These are phyloP conservation scores for Rhipidocladum racemiflorum DNA, from an alignment of 176 grass and related monocot genomes.

Conservation along the genomic window DNA sequence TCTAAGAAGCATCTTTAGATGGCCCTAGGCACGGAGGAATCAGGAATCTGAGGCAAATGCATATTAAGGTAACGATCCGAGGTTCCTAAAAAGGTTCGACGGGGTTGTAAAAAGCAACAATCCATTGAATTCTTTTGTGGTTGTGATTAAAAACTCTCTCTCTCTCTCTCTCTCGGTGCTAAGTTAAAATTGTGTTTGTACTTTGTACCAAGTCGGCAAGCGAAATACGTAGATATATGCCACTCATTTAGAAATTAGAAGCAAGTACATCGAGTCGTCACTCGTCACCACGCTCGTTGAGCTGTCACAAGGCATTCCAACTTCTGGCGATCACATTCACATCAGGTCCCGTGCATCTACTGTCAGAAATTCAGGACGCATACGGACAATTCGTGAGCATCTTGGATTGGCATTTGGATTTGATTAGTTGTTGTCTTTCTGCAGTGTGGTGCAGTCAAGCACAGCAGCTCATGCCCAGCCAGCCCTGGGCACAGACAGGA, in stretches of 20 bases:
- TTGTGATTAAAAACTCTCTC: no score
- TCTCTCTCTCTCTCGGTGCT: not conserved
- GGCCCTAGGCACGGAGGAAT: no score
- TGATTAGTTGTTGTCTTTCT: not conserved
- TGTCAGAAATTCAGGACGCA: not conserved
- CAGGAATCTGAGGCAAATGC: no score
- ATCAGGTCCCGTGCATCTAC: not conserved
- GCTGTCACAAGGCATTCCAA: not conserved
- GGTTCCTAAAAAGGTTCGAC: no score
- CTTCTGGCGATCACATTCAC: not conserved
- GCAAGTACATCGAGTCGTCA: not conserved
- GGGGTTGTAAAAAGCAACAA: no score
- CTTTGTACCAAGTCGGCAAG: not conserved
- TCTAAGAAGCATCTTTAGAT: no score
- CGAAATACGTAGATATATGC: not conserved
- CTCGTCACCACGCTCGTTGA: not conserved
- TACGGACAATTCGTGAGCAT: not conserved
- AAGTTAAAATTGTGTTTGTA: not conserved
- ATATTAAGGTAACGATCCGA: no score
- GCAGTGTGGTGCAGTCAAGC: not conserved
- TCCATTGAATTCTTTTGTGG: no score
- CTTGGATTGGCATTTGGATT: conserved; percentile 3
- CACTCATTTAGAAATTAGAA: not conserved
- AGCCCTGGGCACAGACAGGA: not conserved
- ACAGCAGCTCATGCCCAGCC: not conserved